Evolutionary conservation across 2,329 filamentous ascomycete genomes (phyloP), one percentile per base, ranked within the genome.

Genomic region (Colletotrichum musae): DNA sequence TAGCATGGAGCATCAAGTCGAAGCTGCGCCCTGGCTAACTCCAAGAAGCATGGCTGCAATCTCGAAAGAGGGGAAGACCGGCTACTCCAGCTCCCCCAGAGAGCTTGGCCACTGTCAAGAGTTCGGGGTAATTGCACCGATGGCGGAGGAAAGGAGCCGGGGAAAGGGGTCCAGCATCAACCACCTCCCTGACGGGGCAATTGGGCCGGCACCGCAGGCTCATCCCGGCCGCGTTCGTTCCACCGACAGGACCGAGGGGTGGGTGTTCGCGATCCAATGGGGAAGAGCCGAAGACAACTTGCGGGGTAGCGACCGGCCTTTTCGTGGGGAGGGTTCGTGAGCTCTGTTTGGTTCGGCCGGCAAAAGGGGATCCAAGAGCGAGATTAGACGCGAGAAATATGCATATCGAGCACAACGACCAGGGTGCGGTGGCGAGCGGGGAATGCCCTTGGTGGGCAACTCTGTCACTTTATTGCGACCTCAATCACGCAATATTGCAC

Each of bases 71-170:
- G 28, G 50, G 50, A 32, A 12, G 39, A 45, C 26, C 13, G 13
- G 39, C 24, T 21, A 12, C 48, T 51, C n/a, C 5, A 26, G 39
- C 39, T 32, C 7, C 39, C 50, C 24, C 39, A 32, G 45, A 36
- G 52, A 28, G 58, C 58, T 61, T 28, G 58, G 48, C 58, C n/a
- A 16, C 10, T 10, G 32, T 36, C 32, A 36, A 36, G 32, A 36
- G 7, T 57, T 69, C 66, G 62, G 66, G n/a, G 5, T 12, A 66
- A 66, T 60, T 57, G 50, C 56, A 66, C 66, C 66, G 62, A 69
- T 60, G 43, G 41, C 54, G 61, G 54, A 65, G 54, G 48, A 65
- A 56, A 43, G 61, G 50, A 26, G 48, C 48, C 65, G 53, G 47
- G 48, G 21, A 41, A 52, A 47, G 45, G 64, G 52, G 47, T 53